Percentiles rank a stretch among this genome's conserved stretches.
Evolutionary conservation across 306 rosid species (phyloP).

Genomic region (Fagus crenata): DNA sequence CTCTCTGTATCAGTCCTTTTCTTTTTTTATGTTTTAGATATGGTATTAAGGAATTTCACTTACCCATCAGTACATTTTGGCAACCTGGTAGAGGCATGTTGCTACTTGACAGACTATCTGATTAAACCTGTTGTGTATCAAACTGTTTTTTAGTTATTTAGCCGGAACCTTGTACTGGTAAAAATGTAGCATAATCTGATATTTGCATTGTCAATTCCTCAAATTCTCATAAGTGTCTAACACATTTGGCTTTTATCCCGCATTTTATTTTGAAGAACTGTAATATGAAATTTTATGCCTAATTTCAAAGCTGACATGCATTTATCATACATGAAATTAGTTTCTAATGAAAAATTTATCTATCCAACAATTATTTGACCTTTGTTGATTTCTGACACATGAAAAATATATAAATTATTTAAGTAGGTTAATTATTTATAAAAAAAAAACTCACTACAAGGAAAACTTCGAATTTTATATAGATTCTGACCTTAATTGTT

Average conservation of each 20-base stretch:
- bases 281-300: not conserved
- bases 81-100: not conserved
- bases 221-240: no score
- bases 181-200: no score
- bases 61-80: not conserved
- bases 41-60: not conserved
- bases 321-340: not conserved
- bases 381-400: not conserved
- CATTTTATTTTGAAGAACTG: not conserved
- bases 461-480: constrained; percentile 2
- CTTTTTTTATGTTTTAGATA: not conserved
- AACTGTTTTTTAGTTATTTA: not conserved
- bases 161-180: no score
- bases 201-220: no score
- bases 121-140: not conserved
- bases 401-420: not conserved
- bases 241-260: no score
- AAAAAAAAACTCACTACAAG: not conserved
- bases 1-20: not conserved
- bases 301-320: not conserved
- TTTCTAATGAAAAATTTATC: not conserved
- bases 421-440: not conserved
- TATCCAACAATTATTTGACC: not conserved
- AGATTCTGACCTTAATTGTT: constrained; percentile 6
- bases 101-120: not conserved